Evolutionary conservation across 1,284 basidiomycete genomes (phyloP).

Genomic region (Fomitiporia mediterranea): DNA sequence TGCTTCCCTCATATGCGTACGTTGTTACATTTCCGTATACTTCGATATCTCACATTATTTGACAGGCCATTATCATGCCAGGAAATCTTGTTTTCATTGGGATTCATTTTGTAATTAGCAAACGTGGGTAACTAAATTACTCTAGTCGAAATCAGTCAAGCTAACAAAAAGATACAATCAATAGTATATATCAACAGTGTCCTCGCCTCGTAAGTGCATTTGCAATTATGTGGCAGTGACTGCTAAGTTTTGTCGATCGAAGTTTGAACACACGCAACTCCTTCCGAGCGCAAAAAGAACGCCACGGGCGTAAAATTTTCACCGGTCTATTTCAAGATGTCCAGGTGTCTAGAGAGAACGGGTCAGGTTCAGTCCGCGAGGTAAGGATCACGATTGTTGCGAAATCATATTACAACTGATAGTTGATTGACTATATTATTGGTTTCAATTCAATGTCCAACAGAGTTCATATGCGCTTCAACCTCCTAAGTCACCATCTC

Average conservation of each 20-base stretch:
- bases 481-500: constrained; percentile 7
- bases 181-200: constrained; percentile 20
- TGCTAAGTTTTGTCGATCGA: no score
- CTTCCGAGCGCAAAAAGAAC: constrained; percentile 13
- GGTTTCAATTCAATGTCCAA: no score
- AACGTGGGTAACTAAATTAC: constrained; percentile 5
- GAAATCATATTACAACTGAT: neutral
- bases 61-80: constrained; percentile 15
- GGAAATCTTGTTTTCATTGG: constrained; percentile 20
- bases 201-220: constrained; percentile 15
- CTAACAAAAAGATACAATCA: neutral
- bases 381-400: neutral
- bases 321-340: neutral
- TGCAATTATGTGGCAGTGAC: neutral
- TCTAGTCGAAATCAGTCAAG: neutral
- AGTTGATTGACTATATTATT: no score
- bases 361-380: neutral
- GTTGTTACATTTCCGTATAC: neutral
- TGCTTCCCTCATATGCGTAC: constrained; percentile 18
- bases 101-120: constrained; percentile 19
- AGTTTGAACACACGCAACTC: constrained; percentile 17
- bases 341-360: neutral
- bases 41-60: neutral
- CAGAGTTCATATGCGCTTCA: constrained; percentile 11
- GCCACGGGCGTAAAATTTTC: neutral